Base-by-base conservation (phyloP, 306 rosid genomes). In the Oemleria cerasiformis region DNA sequence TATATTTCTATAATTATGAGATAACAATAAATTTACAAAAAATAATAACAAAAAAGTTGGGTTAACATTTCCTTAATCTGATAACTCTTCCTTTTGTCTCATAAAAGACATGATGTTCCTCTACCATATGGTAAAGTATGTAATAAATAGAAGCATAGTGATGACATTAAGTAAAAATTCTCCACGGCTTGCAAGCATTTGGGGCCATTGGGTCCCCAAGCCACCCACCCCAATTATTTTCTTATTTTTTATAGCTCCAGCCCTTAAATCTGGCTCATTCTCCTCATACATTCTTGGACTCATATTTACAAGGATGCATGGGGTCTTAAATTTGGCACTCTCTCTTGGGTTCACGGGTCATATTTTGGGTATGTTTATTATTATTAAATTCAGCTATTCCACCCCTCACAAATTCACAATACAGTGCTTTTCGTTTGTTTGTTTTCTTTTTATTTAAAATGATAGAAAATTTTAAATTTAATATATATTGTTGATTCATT, bases 141-240 rank as follows among this genome's bases (percentile, higher is more conserved):
- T 38, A 6, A 6, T 36, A 60, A 60, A 60, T 60, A 15, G 20
- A 15, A 13, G 7, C 3, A 8, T 9, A 61, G 23, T 17, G 23
- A 5, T 39, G 44, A 5, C 45, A 38, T 61, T 25, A 12, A 58
- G 25, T 25, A 58, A 58, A 58, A 30, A 6, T 2, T 58, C 2
- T 5, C 40, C 25, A 13, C 2, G 19, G 42, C n/a, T 7, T 57
- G 63, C 60, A 21, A 9, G 38, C 38, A 56, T 30, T 14, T 2
- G 61, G 54, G 5, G 9, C 10, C 50, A 61, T 2, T 34, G 34
- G 59, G 68, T 23, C 42, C 76, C 60, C 47, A 19, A 59, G 39
- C 42, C 44, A 56, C 45, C 54, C 20, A 69, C 62, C 71, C 59
- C 72, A 72, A 68, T 75, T 79, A 82, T 68, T 54, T 68, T 51